Evolutionary conservation across 768 basidiomycete species (phyloP).

Genomic region (Paxillus ammoniavirescens): DNA sequence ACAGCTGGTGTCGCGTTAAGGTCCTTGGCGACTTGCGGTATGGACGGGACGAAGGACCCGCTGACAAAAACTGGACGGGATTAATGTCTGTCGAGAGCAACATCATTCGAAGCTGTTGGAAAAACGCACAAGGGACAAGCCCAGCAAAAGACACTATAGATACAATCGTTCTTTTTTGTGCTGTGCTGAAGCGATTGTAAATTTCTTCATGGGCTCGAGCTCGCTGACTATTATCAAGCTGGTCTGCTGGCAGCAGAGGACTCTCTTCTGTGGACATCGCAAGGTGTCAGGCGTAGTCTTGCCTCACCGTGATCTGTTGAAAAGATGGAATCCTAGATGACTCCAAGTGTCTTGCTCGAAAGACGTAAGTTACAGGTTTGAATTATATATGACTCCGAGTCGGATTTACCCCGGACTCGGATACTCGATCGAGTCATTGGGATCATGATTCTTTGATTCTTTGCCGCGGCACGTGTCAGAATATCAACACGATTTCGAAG

Average conservation of each 20-base stretch:
- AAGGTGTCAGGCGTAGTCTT: too few relatives aligned
- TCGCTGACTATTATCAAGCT: background rate
- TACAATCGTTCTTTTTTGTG: conserved; percentile 53
- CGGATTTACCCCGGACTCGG: too few relatives aligned
- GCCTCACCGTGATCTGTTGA: too few relatives aligned
- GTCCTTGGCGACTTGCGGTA: conserved; percentile 71
- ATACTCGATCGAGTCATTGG: too few relatives aligned
- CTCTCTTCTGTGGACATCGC: conserved; percentile 29
- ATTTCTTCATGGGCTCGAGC: conserved; percentile 30
- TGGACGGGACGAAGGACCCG: conserved; percentile 70
- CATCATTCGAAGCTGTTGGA: background rate
- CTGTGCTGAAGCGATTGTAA: conserved; percentile 57
- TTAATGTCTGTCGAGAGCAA: background rate
- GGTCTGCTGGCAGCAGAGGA: conserved; percentile 23
- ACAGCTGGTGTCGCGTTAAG: conserved; percentile 53
- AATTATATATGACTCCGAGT: too few relatives aligned
- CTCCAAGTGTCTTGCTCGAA: too few relatives aligned
- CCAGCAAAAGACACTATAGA: conserved; percentile 59
- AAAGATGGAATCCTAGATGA: too few relatives aligned
- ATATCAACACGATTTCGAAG: too few relatives aligned
- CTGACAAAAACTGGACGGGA: conserved; percentile 56
- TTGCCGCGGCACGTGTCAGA: too few relatives aligned
- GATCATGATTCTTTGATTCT: too few relatives aligned
- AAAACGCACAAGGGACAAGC: conserved; percentile 55
- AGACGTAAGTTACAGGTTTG: too few relatives aligned